Evolutionary conservation across 2,329 filamentous ascomycete species (phyloP), one percentile per base, ranked within the genome.

Genomic region (Fusarium staphyleae): DNA sequence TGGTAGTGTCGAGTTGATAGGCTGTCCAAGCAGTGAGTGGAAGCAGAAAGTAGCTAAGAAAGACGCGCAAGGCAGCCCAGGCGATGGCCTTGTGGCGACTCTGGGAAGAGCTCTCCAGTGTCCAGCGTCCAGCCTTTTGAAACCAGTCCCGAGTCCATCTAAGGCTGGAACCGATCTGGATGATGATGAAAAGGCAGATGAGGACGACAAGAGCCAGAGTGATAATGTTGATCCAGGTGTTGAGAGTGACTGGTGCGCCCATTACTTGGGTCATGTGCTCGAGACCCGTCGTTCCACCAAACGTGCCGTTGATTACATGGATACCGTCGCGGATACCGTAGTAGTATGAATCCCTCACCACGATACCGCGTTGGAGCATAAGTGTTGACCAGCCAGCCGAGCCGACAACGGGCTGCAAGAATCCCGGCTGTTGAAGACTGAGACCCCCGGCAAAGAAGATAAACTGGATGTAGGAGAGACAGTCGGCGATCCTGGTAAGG

Each of bases 391-490:
- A 91, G 41, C 81, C 82, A 2, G 81, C 80, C 54, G 85, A 81
- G 63, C 87, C 88, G 29, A 88, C 80, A 1, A 84, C 84, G 1
- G 89, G 88, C 60, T 90, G 87, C 57, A 87, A 88, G 66, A 86
- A 92, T 1, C 88, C 89, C 0, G 89, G 89, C 60, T 91, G 91
- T 35, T 83, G 81, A 45, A 92, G 72, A n/a, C 83, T 88, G 40
- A 92, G 75, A 12, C 84, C 83, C 4, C 87, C 88, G 0, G 87
- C 85, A 54, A 92, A 76, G 37, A 91, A 86, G 42, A 89, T 79
- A 66, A 90, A 91, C 66, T 92, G 89, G 11, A 92, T 82, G 68
- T 91, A 91, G 64, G 89, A 86, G 29, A 92, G 75, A 66, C 88
- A 91, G 67, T 91, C 63, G 11, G 65, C 67, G 3, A 71, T 66